phyloP scores from a whole-genome alignment of 192 early-diverging fungal genomes.

The Coemansia sp. region DNA sequence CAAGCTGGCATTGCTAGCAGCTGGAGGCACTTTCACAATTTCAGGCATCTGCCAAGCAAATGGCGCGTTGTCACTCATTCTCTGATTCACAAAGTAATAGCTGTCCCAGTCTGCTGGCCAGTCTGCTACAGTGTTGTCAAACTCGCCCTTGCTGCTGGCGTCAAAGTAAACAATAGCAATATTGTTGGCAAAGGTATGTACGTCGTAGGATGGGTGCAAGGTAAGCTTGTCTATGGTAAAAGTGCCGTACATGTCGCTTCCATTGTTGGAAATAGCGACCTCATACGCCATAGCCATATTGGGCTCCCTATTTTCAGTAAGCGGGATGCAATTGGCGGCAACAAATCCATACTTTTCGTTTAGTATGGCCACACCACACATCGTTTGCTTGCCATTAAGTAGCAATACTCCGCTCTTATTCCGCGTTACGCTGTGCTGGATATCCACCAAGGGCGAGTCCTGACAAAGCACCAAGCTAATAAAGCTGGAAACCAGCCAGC shows the following conservation, averaged over 20 bases:
- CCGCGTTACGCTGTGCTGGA: background rate
- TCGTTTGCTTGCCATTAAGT: background rate
- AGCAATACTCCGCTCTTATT: background rate
- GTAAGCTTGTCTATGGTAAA: background rate
- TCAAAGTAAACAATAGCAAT: conserved; percentile 20
- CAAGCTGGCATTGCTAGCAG: too few species aligned
- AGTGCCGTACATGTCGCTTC: background rate
- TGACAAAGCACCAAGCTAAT: background rate
- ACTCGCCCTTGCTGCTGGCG: background rate
- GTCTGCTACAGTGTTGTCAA: conserved; percentile 10
- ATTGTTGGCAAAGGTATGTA: conserved; percentile 30
- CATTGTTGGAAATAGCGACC: conserved; percentile 1
- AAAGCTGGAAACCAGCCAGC: background rate
- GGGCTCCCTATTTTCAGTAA: background rate
- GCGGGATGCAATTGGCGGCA: conserved; percentile 28
- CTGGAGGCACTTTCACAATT: background rate
- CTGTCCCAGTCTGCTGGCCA: conserved; percentile 11
- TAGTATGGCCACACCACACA: conserved; percentile 17
- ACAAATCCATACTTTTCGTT: conserved; percentile 20
- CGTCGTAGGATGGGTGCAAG: conserved; percentile 17
- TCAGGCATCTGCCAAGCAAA: background rate
- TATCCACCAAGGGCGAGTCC: background rate
- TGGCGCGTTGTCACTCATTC: background rate
- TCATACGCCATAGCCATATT: background rate
- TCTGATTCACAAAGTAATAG: conserved; percentile 14